Conservation (phyloP, 2,329 filamentous ascomycete genomes). For the Hypoxylon sp. region DNA sequence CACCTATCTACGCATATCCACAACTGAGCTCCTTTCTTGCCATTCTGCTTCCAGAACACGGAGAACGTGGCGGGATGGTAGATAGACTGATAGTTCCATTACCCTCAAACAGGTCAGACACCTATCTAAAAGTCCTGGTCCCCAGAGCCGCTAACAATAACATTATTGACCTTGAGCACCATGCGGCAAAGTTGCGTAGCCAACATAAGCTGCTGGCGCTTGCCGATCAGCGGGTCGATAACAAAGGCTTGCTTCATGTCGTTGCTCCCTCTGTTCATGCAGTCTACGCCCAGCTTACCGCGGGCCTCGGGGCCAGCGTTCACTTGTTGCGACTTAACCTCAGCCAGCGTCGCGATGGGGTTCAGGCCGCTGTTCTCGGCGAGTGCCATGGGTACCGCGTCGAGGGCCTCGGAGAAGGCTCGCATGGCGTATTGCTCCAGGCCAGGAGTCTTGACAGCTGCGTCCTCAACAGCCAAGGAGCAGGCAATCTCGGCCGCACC, state of each 20-base stretch:
- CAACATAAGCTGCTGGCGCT: slow-evolving; percentile 95
- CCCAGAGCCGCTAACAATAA: slow-evolving; percentile 89
- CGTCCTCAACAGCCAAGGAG: slow-evolving; percentile 95
- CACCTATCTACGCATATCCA: slow-evolving; percentile 22
- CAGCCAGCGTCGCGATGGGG: slow-evolving; percentile 94
- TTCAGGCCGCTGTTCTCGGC: slow-evolving; percentile 97
- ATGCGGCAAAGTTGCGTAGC: slow-evolving; percentile 98
- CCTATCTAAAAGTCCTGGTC: slow-evolving; percentile 83
- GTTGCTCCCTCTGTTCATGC: slow-evolving; percentile 95
- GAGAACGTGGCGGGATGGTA: neutral
- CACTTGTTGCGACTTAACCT: slow-evolving; percentile 96
- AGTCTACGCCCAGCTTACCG: slow-evolving; percentile 90
- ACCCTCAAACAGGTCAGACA: neutral
- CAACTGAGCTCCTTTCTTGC: neutral
- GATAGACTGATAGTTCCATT: neutral
- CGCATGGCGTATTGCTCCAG: slow-evolving; percentile 99
- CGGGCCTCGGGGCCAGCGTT: slow-evolving; percentile 71
- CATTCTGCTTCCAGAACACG: neutral
- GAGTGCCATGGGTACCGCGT: slow-evolving; percentile 93
- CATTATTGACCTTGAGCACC: slow-evolving; percentile 98
- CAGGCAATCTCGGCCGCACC: slow-evolving; percentile 98
- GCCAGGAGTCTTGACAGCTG: slow-evolving; percentile 93
- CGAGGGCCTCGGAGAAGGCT: slow-evolving; percentile 94
- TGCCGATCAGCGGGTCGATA: slow-evolving; percentile 97
- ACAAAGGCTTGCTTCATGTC: slow-evolving; percentile 99